A percentile compares a stretch with the other conserved stretches of the same genome.
Conservation (phyloP, 768 basidiomycete species). For the Megacollybia marginata region DNA sequence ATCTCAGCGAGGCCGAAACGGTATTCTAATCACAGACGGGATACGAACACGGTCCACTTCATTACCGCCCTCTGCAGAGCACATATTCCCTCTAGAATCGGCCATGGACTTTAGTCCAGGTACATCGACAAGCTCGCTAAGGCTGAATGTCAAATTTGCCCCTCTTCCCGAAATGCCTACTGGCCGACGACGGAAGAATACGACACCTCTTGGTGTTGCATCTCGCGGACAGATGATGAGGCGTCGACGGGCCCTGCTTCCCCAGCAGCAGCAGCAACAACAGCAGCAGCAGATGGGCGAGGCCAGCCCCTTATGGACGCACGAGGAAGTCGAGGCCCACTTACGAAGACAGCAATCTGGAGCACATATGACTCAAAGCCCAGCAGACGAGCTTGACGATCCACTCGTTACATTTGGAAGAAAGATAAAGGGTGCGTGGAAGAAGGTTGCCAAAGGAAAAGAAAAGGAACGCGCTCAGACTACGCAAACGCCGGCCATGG, state of each 20-base stretch:
- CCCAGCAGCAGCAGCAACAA: background rate
- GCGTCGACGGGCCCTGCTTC: background rate
- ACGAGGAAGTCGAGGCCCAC: background rate
- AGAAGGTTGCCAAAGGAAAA: background rate
- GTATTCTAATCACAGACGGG: background rate
- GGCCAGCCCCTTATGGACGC: background rate
- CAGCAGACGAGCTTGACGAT: background rate
- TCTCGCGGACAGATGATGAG: background rate
- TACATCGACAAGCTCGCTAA: no score
- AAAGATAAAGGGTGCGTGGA: background rate
- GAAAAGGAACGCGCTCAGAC: background rate
- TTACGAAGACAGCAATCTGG: background rate
- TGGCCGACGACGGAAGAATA: background rate
- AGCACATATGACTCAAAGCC: background rate
- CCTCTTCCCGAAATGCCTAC: background rate
- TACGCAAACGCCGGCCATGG: background rate
- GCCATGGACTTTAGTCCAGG: background rate
- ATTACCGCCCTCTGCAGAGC: background rate
- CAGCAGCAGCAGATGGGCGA: background rate
- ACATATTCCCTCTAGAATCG: background rate
- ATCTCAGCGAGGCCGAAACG: background rate
- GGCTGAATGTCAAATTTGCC: background rate
- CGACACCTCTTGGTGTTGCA: background rate
- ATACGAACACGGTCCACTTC: background rate
- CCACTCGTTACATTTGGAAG: background rate